These are phyloP conservation scores for Phytopythium oedochilum DNA, from an alignment of 352 stramenopile species.

Conservation along the genomic window DNA sequence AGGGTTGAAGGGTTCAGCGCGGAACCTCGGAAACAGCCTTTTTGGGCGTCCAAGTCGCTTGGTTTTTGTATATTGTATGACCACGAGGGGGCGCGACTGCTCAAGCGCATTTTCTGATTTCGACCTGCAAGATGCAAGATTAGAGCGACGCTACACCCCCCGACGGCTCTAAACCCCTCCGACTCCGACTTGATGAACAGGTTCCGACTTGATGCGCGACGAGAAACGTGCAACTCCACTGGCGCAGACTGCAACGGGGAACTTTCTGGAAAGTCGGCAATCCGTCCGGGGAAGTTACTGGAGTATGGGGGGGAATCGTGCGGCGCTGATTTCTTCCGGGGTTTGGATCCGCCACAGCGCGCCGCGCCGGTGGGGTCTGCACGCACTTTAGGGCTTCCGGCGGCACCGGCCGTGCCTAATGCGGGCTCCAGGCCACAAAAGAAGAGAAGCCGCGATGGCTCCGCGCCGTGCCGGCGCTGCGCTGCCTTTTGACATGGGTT, in stretches of 20 bases:
- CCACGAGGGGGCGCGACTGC: background rate
- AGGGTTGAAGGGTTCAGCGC: background rate
- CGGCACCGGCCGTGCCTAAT: background rate
- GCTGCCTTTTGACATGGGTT: background rate
- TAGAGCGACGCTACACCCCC: background rate
- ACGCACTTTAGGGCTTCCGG: background rate
- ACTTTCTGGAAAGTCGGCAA: background rate
- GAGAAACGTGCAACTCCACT: background rate
- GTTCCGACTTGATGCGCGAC: background rate
- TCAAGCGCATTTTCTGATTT: conserved; percentile 3
- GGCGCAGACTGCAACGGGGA: background rate
- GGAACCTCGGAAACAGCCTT: background rate
- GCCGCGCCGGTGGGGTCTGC: background rate
- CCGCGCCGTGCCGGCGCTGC: background rate
- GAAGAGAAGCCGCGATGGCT: background rate
- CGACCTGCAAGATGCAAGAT: background rate
- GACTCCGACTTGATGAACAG: background rate
- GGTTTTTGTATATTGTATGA: background rate
- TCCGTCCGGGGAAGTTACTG: conserved; percentile 2
- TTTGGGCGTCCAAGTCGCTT: background rate
- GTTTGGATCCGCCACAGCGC: background rate
- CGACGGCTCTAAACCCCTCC: background rate
- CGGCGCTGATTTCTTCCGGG: conserved; percentile 4
- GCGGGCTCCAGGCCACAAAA: background rate
- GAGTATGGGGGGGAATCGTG: background rate